These are phyloP conservation scores for Brassica juncea DNA, from an alignment of 345 rosid species.

Conservation along the genomic window DNA sequence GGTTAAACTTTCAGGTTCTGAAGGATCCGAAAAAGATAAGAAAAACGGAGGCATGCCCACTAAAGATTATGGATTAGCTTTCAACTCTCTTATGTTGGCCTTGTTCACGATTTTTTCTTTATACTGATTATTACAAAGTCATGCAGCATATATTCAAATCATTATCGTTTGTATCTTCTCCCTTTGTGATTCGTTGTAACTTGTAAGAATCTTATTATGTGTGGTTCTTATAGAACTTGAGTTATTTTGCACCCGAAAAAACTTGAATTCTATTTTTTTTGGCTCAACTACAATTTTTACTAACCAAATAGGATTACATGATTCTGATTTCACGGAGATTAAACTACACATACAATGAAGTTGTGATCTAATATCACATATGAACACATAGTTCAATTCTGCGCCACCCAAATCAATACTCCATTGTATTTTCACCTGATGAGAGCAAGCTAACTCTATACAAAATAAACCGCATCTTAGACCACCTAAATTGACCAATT, in stretches of 20 bases:
- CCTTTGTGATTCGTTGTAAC: neutral
- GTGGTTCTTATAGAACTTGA: neutral
- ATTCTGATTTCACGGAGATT: too few species aligned
- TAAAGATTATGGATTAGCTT: conserved; percentile 1
- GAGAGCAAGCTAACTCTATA: neutral
- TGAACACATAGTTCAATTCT: too few species aligned
- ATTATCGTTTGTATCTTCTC: neutral
- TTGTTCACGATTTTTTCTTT: conserved; percentile 14
- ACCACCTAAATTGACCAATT: neutral
- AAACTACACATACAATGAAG: too few species aligned
- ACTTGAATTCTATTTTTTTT: neutral
- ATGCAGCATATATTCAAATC: neutral
- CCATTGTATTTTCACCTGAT: neutral
- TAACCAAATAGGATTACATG: too few species aligned
- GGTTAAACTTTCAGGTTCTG: conserved; percentile 9
- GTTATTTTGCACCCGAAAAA: neutral
- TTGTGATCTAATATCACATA: too few species aligned
- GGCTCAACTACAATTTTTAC: too few species aligned
- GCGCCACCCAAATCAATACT: too few species aligned
- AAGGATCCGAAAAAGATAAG: conserved; percentile 1
- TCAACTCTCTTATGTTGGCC: neutral
- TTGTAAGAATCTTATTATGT: neutral
- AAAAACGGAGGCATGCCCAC: conserved; percentile 17
- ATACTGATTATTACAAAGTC: neutral
- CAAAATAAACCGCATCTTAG: neutral